Conservation (phyloP, 805 yeast genomes). For the Candida boleticola region DNA sequence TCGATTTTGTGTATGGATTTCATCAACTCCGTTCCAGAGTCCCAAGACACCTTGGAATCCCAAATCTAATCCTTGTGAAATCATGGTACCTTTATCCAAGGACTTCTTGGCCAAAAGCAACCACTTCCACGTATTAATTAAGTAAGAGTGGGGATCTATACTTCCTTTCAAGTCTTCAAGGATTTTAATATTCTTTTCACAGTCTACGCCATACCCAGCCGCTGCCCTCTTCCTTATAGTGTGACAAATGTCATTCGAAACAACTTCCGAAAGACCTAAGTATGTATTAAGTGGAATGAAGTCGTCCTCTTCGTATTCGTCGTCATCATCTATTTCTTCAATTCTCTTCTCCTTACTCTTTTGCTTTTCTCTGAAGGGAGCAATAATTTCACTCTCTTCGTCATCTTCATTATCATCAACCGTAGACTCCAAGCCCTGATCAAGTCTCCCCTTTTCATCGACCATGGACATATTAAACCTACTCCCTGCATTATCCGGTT, state of each 20-base stretch:
- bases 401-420: conserved; percentile 27
- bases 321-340: conserved; percentile 6
- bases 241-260: conserved; percentile 72
- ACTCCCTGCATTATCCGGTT: not conserved
- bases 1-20: conserved; percentile 45
- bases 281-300: conserved; percentile 27
- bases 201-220: conserved; percentile 69
- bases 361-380: not conserved
- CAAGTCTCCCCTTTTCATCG: conserved; percentile 4
- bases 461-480: not conserved
- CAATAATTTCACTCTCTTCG: conserved; percentile 18
- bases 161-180: conserved; percentile 49
- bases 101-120: conserved; percentile 66
- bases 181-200: conserved; percentile 59
- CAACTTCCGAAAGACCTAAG: conserved; percentile 39
- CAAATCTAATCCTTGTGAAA: conserved; percentile 68
- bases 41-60: conserved; percentile 88
- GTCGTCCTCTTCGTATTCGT: conserved; percentile 22
- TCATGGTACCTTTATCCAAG: conserved; percentile 63
- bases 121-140: conserved; percentile 91
- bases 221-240: conserved; percentile 70
- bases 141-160: conserved; percentile 48
- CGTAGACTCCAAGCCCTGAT: conserved; percentile 22
- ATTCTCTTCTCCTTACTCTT: conserved; percentile 2
- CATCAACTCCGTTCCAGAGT: conserved; percentile 78